phyloP scores from a whole-genome alignment of 2,329 filamentous ascomycete species.

The Scedosporium minutisporum region DNA sequence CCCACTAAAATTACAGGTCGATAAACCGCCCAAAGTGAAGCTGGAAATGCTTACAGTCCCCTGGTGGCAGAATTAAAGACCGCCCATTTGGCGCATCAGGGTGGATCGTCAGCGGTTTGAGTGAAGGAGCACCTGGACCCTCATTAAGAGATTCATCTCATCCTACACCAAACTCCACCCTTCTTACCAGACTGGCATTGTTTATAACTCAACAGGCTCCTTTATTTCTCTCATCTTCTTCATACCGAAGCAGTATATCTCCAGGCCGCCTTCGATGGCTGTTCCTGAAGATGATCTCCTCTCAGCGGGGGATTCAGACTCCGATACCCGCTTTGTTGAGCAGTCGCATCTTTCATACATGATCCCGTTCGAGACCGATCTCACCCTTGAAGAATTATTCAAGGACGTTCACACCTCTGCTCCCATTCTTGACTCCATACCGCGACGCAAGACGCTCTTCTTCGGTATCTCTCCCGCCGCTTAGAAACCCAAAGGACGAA shows the following conservation, averaged over 20 bases:
- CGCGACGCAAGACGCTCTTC: slow-evolving; percentile 55
- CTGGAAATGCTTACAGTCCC: not conserved
- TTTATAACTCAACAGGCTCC: too few species aligned
- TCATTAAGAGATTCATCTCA: too few species aligned
- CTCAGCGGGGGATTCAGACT: slow-evolving; percentile 14
- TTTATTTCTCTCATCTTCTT: too few species aligned
- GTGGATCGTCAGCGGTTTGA: too few species aligned
- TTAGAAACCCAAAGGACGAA: slow-evolving; percentile 28
- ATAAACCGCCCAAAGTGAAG: too few species aligned
- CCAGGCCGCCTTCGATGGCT: slow-evolving; percentile 13
- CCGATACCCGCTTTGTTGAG: slow-evolving; percentile 40
- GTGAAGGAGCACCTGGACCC: too few species aligned
- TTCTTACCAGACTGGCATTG: not conserved
- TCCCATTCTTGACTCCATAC: slow-evolving; percentile 45
- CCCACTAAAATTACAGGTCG: too few species aligned
- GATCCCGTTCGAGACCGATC: slow-evolving; percentile 45
- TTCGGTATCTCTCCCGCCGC: slow-evolving; percentile 51
- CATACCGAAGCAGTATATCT: not conserved
- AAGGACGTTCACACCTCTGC: slow-evolving; percentile 30
- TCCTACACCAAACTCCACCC: not conserved
- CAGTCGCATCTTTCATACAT: slow-evolving; percentile 51
- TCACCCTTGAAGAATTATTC: slow-evolving; percentile 44
- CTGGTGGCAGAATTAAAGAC: too few species aligned
- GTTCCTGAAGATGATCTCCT: slow-evolving; percentile 20
- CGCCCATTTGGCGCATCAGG: too few species aligned